Evolutionary conservation across 345 rosid genomes (phyloP).

Genomic region (Eucalyptus tenuipes): DNA sequence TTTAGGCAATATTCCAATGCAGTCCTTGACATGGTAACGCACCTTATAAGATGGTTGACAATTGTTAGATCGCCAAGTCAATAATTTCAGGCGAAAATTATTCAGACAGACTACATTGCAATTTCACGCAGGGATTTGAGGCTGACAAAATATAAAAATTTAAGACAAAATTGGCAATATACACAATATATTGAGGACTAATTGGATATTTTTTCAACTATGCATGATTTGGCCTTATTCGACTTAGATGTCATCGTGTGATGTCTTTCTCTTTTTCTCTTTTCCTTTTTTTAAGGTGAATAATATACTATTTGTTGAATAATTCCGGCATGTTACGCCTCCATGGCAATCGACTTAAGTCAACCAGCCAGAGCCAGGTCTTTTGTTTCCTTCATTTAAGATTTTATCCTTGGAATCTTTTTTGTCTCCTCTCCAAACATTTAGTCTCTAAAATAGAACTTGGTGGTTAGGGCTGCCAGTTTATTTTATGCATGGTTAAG

Average conservation of each 20-base stretch:
- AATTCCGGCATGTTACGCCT: not conserved
- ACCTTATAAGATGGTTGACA: not conserved
- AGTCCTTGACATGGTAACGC: rapidly evolving
- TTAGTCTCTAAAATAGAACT: not conserved
- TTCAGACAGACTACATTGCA: rapidly evolving
- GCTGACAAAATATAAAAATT: rapidly evolving
- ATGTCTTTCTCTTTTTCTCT: not conserved
- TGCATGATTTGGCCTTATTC: not conserved
- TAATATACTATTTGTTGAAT: not conserved
- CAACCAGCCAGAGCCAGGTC: not conserved
- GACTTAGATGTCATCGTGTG: not conserved
- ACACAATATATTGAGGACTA: not conserved
- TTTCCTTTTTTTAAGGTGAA: not conserved
- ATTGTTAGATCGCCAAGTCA: not conserved
- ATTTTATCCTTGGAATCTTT: not conserved
- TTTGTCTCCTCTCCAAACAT: not conserved
- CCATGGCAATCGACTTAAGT: not conserved
- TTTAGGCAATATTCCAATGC: rapidly evolving
- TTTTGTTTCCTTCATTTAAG: not conserved
- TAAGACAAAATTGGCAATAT: not conserved
- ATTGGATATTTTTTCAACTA: not conserved
- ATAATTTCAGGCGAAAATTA: not conserved
- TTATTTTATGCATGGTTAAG: not conserved
- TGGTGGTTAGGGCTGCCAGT: not conserved
- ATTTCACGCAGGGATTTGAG: not conserved